Evolutionary conservation across 2,329 filamentous ascomycete species (phyloP).

Genomic region (Aspergillus quadrilineatus): DNA sequence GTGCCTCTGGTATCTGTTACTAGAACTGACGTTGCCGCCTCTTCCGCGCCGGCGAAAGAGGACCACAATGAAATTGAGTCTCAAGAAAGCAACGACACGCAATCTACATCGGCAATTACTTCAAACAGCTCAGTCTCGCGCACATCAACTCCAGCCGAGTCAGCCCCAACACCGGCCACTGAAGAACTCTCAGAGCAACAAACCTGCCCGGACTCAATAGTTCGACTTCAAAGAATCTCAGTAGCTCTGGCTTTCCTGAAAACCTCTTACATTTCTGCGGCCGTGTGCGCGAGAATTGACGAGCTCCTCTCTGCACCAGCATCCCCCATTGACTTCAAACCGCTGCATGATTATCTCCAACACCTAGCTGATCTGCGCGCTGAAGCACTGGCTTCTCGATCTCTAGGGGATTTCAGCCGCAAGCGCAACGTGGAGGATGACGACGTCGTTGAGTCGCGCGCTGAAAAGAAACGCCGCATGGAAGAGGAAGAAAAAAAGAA

Average conservation of each 20-base stretch:
- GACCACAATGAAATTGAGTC: constrained; percentile 27
- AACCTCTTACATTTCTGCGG: constrained; percentile 48
- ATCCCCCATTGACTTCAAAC: constrained; percentile 63
- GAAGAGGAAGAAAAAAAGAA: constrained; percentile 87
- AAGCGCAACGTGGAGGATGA: constrained; percentile 46
- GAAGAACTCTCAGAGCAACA: constrained; percentile 25
- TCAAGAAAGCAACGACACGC: constrained; percentile 30
- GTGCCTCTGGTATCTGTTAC: constrained; percentile 70
- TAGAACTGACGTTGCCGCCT: constrained; percentile 49
- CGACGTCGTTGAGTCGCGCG: constrained; percentile 49
- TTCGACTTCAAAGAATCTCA: constrained; percentile 49
- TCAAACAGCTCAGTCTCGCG: constrained; percentile 35
- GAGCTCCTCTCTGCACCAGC: constrained; percentile 37
- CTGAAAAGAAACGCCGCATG: constrained; percentile 79
- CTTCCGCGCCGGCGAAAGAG: background rate
- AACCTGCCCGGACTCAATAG: constrained; percentile 35
- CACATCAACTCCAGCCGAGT: constrained; percentile 42
- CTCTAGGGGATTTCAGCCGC: constrained; percentile 47
- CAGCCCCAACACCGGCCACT: constrained; percentile 18
- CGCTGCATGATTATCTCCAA: constrained; percentile 68
- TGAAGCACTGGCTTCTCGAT: constrained; percentile 68
- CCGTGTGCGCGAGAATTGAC: constrained; percentile 40
- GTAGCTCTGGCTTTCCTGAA: constrained; percentile 52
- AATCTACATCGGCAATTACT: constrained; percentile 29
- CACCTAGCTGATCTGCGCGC: constrained; percentile 66